Base-by-base conservation (phyloP, 495 filamentous ascomycete genomes). In the Aspergillus hancockii region DNA sequence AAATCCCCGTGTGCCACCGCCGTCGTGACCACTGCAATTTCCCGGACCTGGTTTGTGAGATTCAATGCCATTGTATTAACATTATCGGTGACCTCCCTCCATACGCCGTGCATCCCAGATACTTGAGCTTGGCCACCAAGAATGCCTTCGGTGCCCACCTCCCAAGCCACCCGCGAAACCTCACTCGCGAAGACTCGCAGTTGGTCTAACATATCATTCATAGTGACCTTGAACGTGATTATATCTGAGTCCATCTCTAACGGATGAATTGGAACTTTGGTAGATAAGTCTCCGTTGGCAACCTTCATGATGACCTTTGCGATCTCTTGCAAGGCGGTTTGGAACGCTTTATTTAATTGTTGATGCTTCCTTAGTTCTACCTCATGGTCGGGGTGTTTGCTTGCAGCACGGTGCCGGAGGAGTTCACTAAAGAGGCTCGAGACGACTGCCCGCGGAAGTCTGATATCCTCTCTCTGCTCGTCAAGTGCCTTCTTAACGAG, bases 201-300 rank as follows among this genome's bases (percentile, higher is more conserved):
- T 76, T 98, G 94, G 69, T 98, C 94, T 84, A 98, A 95, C 94
- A 99, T 99, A 54, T 88, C 96, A 68, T 99, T 99, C 78, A 81
- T 88, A 13, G 93, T 97, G 56, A 90, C 87, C 79, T 99, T 99
- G 83, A 99, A 99, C 4, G 89, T 93, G 18, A 90, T 91, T 66
- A 99, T 99, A 80, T 99, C 95, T 0, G 94, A 92, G 81, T 99
- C 94, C 90, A 97, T 94, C 74, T 99, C 94, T 64, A 92, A 85
- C 8, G 90, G 90, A 70, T 98, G 93, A 65, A 99, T 94, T 47
- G 92, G 86, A 52, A 98, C 94, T 75, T 98, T 98, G 82, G 96
- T 97, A 71, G 91, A 96, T 52, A 99, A 80, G 70, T 99, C 94
- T 75, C 94, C 94, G 62, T 92, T 90, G 52, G 94, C 94, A 41